A percentile compares a stretch with the other conserved stretches of the same genome.
Evolutionary conservation across 768 basidiomycete genomes (phyloP).

Genomic region (Mycena haematopus): DNA sequence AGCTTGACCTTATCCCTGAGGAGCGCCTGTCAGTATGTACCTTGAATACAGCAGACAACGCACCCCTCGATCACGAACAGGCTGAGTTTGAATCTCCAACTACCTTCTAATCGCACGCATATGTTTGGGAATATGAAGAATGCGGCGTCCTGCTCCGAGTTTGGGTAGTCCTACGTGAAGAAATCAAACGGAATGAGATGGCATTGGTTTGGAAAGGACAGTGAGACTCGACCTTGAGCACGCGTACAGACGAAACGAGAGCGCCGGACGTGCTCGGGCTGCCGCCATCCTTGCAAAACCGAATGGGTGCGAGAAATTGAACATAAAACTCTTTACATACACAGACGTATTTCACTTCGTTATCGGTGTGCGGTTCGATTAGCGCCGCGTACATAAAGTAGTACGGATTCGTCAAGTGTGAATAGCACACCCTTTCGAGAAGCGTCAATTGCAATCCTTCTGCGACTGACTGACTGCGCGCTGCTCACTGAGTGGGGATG

Average conservation of each 20-base stretch:
- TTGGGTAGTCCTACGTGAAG: slow-evolving; percentile 14
- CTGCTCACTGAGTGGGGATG: slow-evolving; percentile 3
- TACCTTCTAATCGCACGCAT: slow-evolving; percentile 29
- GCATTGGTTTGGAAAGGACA: not conserved
- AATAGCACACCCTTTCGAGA: not conserved
- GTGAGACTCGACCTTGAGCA: slow-evolving; percentile 14
- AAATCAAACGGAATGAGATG: not conserved
- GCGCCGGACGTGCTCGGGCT: slow-evolving; percentile 27
- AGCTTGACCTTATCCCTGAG: slow-evolving; percentile 46
- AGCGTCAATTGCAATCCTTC: not conserved
- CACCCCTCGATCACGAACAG: slow-evolving; percentile 27
- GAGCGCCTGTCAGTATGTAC: not conserved
- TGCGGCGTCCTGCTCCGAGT: slow-evolving; percentile 26
- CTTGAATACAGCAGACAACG: not conserved
- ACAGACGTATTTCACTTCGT: slow-evolving; percentile 25
- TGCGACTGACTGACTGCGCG: not conserved
- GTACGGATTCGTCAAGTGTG: slow-evolving; percentile 28
- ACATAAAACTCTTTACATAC: not conserved
- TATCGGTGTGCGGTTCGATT: slow-evolving; percentile 16
- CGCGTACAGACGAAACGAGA: slow-evolving; percentile 28
- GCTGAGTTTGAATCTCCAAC: slow-evolving; percentile 28
- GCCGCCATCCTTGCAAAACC: slow-evolving; percentile 22
- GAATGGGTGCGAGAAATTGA: not conserved
- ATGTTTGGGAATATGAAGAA: slow-evolving; percentile 32
- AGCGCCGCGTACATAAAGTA: slow-evolving; percentile 31